A percentile compares a stretch with the other conserved stretches of the same genome.
These are phyloP conservation scores for Rosa chinensis DNA, from an alignment of 306 rosid genomes.

Conservation along the genomic window DNA sequence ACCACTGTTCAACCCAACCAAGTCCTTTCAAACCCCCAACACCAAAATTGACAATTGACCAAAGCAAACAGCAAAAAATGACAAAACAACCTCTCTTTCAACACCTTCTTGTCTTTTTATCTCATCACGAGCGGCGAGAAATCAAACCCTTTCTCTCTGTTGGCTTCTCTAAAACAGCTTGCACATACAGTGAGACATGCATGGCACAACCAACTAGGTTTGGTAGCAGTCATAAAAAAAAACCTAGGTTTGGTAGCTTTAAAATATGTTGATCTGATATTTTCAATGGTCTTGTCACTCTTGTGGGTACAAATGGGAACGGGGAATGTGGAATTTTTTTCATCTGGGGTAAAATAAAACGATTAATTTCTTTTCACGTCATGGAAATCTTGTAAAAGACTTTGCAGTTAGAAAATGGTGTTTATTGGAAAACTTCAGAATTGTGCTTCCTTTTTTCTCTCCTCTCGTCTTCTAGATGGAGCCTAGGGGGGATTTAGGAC, in stretches of 20 bases:
- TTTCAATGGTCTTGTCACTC: slow-evolving; percentile 32
- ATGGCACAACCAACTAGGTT: slow-evolving; percentile 42
- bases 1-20: slow-evolving; percentile 38
- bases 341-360: slow-evolving; percentile 19
- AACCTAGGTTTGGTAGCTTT: slow-evolving; percentile 3
- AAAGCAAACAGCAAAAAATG: slow-evolving; percentile 14
- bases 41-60: slow-evolving; percentile 47
- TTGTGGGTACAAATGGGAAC: slow-evolving; percentile 1
- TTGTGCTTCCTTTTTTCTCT: background rate
- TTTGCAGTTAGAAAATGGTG: slow-evolving; percentile 5
- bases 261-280: background rate
- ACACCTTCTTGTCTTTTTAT: slow-evolving; percentile 11
- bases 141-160: slow-evolving; percentile 29
- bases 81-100: slow-evolving; percentile 30
- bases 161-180: slow-evolving; percentile 32
- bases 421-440: background rate
- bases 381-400: slow-evolving; percentile 28
- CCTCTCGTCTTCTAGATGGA: background rate
- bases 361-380: slow-evolving; percentile 16
- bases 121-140: slow-evolving; percentile 74
- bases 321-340: slow-evolving; percentile 23
- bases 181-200: slow-evolving; percentile 30
- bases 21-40: slow-evolving; percentile 7
- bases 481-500: background rate
- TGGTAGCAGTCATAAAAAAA: background rate